phyloP scores from a whole-genome alignment of 768 basidiomycete genomes.

The Pholiota microspora region DNA sequence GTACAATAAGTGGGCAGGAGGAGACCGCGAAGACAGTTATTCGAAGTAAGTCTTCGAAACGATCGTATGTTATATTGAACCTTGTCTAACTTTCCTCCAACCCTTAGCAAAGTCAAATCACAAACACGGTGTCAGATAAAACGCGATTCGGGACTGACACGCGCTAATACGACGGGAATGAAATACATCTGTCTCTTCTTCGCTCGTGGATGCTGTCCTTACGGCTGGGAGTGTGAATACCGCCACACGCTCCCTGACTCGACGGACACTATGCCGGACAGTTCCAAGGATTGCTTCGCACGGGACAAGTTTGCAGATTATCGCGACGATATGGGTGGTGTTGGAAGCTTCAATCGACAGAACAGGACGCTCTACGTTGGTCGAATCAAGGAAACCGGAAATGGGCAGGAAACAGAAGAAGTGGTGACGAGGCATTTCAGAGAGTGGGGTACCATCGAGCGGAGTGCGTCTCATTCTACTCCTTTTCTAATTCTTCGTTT shows the following conservation, averaged over 20 bases:
- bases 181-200: conserved; percentile 96
- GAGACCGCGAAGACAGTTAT: conserved; percentile 94
- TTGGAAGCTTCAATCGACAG: conserved; percentile 91
- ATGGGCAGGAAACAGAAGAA: conserved; percentile 88
- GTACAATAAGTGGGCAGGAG: conserved; percentile 99
- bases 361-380: conserved; percentile 96
- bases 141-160: conserved; percentile 87
- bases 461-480: conserved; percentile 54
- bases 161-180: conserved; percentile 91
- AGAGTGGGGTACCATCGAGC: conserved; percentile 93
- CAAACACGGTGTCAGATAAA: conserved; percentile 90
- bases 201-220: conserved; percentile 94
- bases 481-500: not conserved
- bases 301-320: conserved; percentile 97
- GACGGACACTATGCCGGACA: conserved; percentile 71
- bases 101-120: conserved; percentile 82
- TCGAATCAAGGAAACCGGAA: conserved; percentile 88
- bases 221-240: conserved; percentile 98
- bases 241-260: conserved; percentile 85
- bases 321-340: conserved; percentile 99
- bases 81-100: not conserved
- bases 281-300: conserved; percentile 95
- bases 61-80: too few species aligned
- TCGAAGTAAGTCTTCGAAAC: conserved; percentile 67
- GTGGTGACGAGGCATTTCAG: conserved; percentile 89